Percentiles rank a stretch among this genome's conserved stretches.
phyloP scores from a whole-genome alignment of 768 basidiomycete genomes.

The Leccinum pellstonianum region DNA sequence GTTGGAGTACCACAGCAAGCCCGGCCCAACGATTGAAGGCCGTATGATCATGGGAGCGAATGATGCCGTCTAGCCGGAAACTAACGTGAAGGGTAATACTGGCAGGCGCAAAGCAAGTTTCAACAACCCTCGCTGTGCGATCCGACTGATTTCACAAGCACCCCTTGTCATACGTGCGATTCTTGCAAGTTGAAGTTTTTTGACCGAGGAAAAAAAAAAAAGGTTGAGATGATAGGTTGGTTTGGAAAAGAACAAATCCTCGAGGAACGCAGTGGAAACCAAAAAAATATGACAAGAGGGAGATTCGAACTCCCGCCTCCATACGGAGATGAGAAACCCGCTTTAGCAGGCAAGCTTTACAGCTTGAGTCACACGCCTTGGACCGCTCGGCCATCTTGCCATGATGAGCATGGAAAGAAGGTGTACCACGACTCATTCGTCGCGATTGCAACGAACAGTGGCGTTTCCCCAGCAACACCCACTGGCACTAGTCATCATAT shows the following conservation, averaged over 20 bases:
- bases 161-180: background rate
- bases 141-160: background rate
- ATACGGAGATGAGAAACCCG: constrained; percentile 34
- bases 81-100: constrained; percentile 13
- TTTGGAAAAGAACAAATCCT: background rate
- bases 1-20: constrained; percentile 24
- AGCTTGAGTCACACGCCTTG: constrained; percentile 64
- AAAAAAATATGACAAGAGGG: constrained; percentile 31
- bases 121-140: background rate
- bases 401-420: background rate
- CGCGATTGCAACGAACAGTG: background rate
- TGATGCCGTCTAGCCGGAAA: constrained; percentile 35
- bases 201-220: background rate
- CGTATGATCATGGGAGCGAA: constrained; percentile 39
- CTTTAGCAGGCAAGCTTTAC: constrained; percentile 26
- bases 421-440: background rate
- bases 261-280: background rate
- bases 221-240: background rate
- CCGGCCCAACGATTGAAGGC: constrained; percentile 19
- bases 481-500: too few relatives aligned
- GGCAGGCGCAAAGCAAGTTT: background rate
- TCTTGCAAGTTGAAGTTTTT: background rate
- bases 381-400: constrained; percentile 64
- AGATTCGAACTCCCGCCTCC: constrained; percentile 37
- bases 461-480: too few relatives aligned